phyloP scores from a whole-genome alignment of 495 filamentous ascomycete species.

The Monascus purpureus region DNA sequence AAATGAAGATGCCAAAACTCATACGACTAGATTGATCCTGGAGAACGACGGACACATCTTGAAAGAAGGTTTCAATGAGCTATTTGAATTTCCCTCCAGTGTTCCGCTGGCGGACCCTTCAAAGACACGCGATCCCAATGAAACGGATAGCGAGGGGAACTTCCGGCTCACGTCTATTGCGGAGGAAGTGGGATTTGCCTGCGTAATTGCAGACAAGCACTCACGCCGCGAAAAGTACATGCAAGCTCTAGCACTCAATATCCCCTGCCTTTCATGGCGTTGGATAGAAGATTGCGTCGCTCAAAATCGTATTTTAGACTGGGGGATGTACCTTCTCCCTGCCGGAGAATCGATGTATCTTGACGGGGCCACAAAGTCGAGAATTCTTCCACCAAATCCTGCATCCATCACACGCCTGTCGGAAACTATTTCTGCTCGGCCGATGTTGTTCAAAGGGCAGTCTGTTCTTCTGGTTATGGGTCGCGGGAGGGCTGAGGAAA shows the following conservation, averaged over 20 bases:
- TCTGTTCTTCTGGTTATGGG: constrained; percentile 65
- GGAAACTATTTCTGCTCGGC: constrained; percentile 40
- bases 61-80: constrained; percentile 62
- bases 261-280: constrained; percentile 67
- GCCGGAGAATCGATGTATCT: constrained; percentile 71
- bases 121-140: constrained; percentile 6
- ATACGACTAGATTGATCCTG: constrained; percentile 33
- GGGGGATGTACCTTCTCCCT: constrained; percentile 70
- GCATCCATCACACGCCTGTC: constrained; percentile 41
- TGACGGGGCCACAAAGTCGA: constrained; percentile 61
- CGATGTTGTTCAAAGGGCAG: constrained; percentile 48
- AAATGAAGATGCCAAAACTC: constrained; percentile 37
- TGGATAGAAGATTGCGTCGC: constrained; percentile 69
- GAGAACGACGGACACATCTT: constrained; percentile 61
- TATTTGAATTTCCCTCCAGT: constrained; percentile 49
- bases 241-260: constrained; percentile 80
- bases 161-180: constrained; percentile 37
- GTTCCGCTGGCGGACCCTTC: constrained; percentile 15
- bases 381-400: constrained; percentile 46
- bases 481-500: constrained; percentile 49
- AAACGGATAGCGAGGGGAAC: constrained; percentile 7
- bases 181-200: constrained; percentile 55
- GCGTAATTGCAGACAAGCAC: constrained; percentile 73
- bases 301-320: constrained; percentile 47
- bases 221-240: constrained; percentile 88